phyloP scores from a whole-genome alignment of 352 stramenopile genomes.

The Phytophthora vignae region DNA sequence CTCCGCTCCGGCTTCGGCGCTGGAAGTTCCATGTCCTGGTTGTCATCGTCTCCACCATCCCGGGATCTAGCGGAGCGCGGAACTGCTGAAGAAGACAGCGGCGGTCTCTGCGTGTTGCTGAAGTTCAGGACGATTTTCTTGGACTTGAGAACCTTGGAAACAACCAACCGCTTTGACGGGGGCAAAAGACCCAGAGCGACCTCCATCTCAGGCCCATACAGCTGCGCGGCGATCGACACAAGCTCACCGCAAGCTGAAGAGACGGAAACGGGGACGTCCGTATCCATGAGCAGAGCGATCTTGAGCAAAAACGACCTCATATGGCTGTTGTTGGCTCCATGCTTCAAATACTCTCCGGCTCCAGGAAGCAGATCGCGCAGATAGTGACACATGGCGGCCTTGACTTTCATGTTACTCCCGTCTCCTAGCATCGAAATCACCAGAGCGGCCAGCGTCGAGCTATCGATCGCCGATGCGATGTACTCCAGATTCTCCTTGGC shows the following conservation, averaged over 20 bases:
- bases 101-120: constrained; percentile 18
- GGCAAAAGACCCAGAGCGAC: constrained; percentile 57
- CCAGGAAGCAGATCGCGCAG: constrained; percentile 62
- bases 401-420: constrained; percentile 85
- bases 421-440: constrained; percentile 73
- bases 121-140: constrained; percentile 64
- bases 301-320: constrained; percentile 79
- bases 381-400: constrained; percentile 72
- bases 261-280: constrained; percentile 67
- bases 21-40: constrained; percentile 15
- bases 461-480: constrained; percentile 58
- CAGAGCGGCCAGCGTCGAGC: constrained; percentile 48
- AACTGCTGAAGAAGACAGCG: constrained; percentile 17
- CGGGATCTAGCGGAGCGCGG: constrained; percentile 19
- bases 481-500: constrained; percentile 75
- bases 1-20: constrained; percentile 40
- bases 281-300: constrained; percentile 70
- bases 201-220: constrained; percentile 69
- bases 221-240: constrained; percentile 49
- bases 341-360: constrained; percentile 64
- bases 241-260: constrained; percentile 67
- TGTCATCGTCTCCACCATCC: constrained; percentile 30
- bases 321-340: constrained; percentile 68
- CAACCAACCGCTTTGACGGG: constrained; percentile 59
- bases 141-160: constrained; percentile 64